Evolutionary conservation across 2,329 filamentous ascomycete genomes (phyloP).

Genomic region (Plectosphaerella cucumerina): DNA sequence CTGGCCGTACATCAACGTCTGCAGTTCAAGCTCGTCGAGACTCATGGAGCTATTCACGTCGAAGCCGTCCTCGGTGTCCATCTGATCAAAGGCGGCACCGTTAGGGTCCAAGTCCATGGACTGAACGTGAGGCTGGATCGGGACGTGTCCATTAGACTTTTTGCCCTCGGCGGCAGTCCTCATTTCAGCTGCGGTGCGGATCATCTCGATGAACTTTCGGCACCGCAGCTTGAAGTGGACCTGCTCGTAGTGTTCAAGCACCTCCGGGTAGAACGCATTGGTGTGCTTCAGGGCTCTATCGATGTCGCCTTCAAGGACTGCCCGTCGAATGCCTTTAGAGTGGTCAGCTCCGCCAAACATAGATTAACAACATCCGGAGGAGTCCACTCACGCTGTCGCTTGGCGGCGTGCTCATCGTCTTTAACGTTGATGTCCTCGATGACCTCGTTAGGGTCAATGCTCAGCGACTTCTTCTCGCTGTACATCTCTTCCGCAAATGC

Average conservation of each 20-base stretch:
- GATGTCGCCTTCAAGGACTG: conserved; percentile 88
- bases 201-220: conserved; percentile 94
- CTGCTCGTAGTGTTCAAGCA: conserved; percentile 74
- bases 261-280: conserved; percentile 70
- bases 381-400: conserved; percentile 70
- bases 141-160: conserved; percentile 37
- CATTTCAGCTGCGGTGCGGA: conserved; percentile 67
- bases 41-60: conserved; percentile 7
- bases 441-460: conserved; percentile 47
- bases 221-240: conserved; percentile 87
- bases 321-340: conserved; percentile 69
- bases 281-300: conserved; percentile 85
- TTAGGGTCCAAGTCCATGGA: conserved; percentile 55
- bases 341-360: conserved; percentile 6
- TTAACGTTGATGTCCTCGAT: conserved; percentile 61
- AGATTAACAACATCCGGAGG: not conserved
- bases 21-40: conserved; percentile 51
- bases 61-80: conserved; percentile 47
- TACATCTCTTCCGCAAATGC: conserved; percentile 82
- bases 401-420: conserved; percentile 82
- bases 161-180: conserved; percentile 43
- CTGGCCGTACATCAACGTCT: conserved; percentile 76
- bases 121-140: conserved; percentile 39
- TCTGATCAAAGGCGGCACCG: conserved; percentile 38
- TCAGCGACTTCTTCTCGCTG: conserved; percentile 67